Evolutionary conservation across 2,329 filamentous ascomycete species (phyloP).

Genomic region (Colletotrichum sansevieriae): DNA sequence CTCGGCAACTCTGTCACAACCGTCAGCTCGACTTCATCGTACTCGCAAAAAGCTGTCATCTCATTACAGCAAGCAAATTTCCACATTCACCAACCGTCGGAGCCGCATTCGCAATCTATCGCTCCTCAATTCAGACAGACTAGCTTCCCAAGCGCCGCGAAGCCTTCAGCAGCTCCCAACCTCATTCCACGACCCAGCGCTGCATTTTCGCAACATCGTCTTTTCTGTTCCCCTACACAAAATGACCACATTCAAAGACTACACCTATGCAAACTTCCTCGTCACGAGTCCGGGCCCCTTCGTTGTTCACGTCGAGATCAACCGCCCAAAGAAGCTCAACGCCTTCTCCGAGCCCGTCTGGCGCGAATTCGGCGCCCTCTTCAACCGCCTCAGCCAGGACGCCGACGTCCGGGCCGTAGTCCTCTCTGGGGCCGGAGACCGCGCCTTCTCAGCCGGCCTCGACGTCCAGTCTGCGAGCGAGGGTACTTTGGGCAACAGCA

Average conservation of each 20-base stretch:
- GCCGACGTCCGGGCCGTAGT: conserved; percentile 81
- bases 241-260: conserved; percentile 48
- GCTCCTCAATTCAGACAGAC: background rate
- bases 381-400: conserved; percentile 79
- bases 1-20: conserved; percentile 38
- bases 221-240: background rate
- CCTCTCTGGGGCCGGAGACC: conserved; percentile 83
- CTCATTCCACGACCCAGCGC: background rate
- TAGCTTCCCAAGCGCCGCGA: background rate
- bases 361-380: conserved; percentile 81
- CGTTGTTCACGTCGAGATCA: conserved; percentile 93
- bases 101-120: conserved; percentile 7
- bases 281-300: conserved; percentile 78
- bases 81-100: background rate
- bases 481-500: conserved; percentile 55
- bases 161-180: background rate
- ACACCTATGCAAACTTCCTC: conserved; percentile 75
- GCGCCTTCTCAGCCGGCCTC: conserved; percentile 87
- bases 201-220: too few relatives aligned
- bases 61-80: background rate
- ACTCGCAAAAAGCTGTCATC: conserved; percentile 34
- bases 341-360: conserved; percentile 89
- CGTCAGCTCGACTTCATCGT: conserved; percentile 20
- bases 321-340: conserved; percentile 88
- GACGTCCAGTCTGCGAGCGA: conserved; percentile 79